Base-by-base conservation (phyloP, 73 alveolate genomes). In the Loxodes magnus region DNA sequence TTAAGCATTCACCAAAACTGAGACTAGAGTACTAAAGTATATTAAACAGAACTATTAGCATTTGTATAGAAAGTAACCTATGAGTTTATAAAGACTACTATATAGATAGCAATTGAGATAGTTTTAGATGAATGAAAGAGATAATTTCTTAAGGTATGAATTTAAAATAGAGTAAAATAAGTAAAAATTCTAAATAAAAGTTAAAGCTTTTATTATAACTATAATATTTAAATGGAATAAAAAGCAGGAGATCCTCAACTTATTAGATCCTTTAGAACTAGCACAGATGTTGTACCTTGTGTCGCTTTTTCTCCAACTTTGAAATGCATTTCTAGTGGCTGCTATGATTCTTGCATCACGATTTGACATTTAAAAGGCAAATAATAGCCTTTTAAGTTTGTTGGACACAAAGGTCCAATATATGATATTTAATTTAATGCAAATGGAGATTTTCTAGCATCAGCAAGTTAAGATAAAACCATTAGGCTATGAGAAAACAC, bases 351-450 rank as follows among this genome's bases (percentile, higher is more conserved):
- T 10, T 46, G 35, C n/a, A 19, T 46, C 59, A 12, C 22, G 27
- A 24, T 46, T 41, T 46, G 59, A 41, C 28, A 19, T 24, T 24
- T 46, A 1, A 24, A 46, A 7, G 14, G n/a, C 5, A 10, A 17
- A 14, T 5, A 17, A 22, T 17, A 41, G 9, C 59, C 59, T 0
- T 46, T n/a, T 24, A 37, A 9, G 9, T 83, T 78, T 57, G 61
- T 71, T 35, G 96, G 97, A 4, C 99, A 92, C 57, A 88, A 84
- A 70, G 97, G 97, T 52, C 76, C 93, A 35, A 90, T 92, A 28
- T 61, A 84, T 41, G 96, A 90, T 28, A 39, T 92, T 4, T 60
- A 84, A 2, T 75, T 88, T 15, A 68, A 82, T 36, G 92, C 96
- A 22, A 41, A 44, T 22, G 99, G 99, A 0, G 38, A 48, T 35